phyloP scores from a whole-genome alignment of 768 basidiomycete genomes.

The Kwoniella sp. region DNA sequence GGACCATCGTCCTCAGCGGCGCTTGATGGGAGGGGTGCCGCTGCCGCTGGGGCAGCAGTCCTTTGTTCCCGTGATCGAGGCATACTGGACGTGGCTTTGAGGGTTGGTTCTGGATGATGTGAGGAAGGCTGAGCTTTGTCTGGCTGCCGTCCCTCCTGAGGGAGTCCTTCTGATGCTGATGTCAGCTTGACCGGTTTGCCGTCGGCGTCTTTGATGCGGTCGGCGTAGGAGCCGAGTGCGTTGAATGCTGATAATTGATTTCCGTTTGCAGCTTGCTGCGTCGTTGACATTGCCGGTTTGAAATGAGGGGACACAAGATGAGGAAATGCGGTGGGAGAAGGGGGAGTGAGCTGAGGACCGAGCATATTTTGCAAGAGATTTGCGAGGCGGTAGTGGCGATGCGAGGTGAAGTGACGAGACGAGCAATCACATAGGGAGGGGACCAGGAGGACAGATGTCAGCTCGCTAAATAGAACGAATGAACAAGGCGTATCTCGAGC shows the following conservation, averaged over 20 bases:
- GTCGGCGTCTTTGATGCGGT: slow-evolving; percentile 30
- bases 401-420: neutral
- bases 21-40: neutral
- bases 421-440: neutral
- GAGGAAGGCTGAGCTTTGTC: neutral
- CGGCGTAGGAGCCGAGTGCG: slow-evolving; percentile 43
- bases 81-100: slow-evolving; percentile 1
- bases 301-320: slow-evolving; percentile 4
- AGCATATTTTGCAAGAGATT: slow-evolving; percentile 19
- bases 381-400: neutral
- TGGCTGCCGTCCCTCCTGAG: neutral
- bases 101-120: neutral
- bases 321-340: slow-evolving; percentile 10
- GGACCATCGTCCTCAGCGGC: slow-evolving; percentile 26
- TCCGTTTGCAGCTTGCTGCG: slow-evolving; percentile 1
- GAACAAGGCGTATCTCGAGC: no score
- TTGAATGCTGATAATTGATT: slow-evolving; percentile 33
- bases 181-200: slow-evolving; percentile 3
- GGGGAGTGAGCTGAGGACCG: slow-evolving; percentile 17
- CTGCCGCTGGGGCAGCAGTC: slow-evolving; percentile 4
- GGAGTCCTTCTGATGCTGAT: neutral
- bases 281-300: slow-evolving; percentile 2
- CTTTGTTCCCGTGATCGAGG: neutral
- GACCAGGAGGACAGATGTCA: neutral
- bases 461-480: no score